Percentiles rank a stretch among this genome's conserved stretches.
Conservation (phyloP, 495 filamentous ascomycete species). For the Podospora pseudoanserina region DNA sequence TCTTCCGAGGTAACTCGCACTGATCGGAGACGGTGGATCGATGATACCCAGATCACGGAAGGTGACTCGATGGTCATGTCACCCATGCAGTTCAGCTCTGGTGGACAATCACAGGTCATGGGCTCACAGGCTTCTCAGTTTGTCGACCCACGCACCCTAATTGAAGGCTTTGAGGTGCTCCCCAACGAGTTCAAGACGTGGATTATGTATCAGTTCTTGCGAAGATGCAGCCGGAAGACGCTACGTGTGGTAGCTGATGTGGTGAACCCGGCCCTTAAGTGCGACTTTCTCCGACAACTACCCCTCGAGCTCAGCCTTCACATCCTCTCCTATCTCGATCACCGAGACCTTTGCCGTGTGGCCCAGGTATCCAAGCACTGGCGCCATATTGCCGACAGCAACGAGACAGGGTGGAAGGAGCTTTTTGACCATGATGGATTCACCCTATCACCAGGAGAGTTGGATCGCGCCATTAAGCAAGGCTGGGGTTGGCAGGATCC, state of each 20-base stretch:
- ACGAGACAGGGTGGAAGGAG: slow-evolving; percentile 95
- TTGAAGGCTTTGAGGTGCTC: slow-evolving; percentile 88
- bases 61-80: slow-evolving; percentile 25
- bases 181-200: slow-evolving; percentile 85
- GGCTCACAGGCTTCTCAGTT: slow-evolving; percentile 32
- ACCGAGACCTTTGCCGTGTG: slow-evolving; percentile 82
- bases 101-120: neutral
- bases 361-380: slow-evolving; percentile 94
- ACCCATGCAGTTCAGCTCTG: slow-evolving; percentile 9
- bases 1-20: slow-evolving; percentile 25
- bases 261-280: slow-evolving; percentile 95
- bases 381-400: slow-evolving; percentile 82
- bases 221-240: slow-evolving; percentile 82
- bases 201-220: slow-evolving; percentile 92
- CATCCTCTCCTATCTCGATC: slow-evolving; percentile 80
- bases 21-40: slow-evolving; percentile 25
- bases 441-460: slow-evolving; percentile 71
- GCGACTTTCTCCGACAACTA: slow-evolving; percentile 80
- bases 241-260: slow-evolving; percentile 87
- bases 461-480: slow-evolving; percentile 80
- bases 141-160: slow-evolving; percentile 74
- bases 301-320: slow-evolving; percentile 85
- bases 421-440: slow-evolving; percentile 83
- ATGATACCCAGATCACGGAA: slow-evolving; percentile 30
- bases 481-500: slow-evolving; percentile 99